Evolutionary conservation across 1,284 basidiomycete genomes (phyloP), one percentile per base, ranked within the genome.

Genomic region (Irpex lacteus): DNA sequence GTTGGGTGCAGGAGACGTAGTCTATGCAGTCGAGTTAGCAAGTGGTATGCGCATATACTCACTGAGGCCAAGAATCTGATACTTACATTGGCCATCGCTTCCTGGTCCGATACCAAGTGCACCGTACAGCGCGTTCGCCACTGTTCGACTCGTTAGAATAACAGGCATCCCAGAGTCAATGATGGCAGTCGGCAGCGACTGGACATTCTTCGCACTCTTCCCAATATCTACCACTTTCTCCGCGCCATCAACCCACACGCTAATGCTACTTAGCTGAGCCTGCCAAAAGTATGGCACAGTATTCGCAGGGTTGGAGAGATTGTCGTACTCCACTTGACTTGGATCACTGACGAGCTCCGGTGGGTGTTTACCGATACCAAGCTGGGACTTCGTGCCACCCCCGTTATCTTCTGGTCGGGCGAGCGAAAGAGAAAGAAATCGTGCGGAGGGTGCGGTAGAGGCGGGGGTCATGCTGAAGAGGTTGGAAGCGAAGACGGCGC

Each of bases 51-150:
- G 26, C 26, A 26, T 26, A 26, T 26, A 26, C 4, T 26, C 26
- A 26, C 3, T 26, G 21, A 21, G 3, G 21, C 2, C 3, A 2
- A 26, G 26, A 3, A 26, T 26, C 26, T 26, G 26, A 4, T 3
- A 77, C 87, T 62, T 67, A 91, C 90, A 92, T 53, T 83, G 80
- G 13, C 88, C 88, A 68, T 91, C 88, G 1, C 73, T 68, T 0
- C 78, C 83, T 1, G 89, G 89, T 5, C 74, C 70, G 18, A 91
- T 76, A 2, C 86, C 88, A 59, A 90, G 74, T 3, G 89, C 87
- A n/a, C 90, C 90, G 66, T 91, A 92, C n/a, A 92, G 88, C 4
- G 80, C 89, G 69, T 92, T 88, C 13, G 90, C 86, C n/a, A 92
- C 80, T 1, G 70, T 60, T 2, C 77, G 75, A 0, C 84, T 85